Percentiles rank a stretch among this genome's conserved stretches.
phyloP scores from a whole-genome alignment of 2,329 filamentous ascomycete genomes.

The Stachybotrys chlorohalonatus region DNA sequence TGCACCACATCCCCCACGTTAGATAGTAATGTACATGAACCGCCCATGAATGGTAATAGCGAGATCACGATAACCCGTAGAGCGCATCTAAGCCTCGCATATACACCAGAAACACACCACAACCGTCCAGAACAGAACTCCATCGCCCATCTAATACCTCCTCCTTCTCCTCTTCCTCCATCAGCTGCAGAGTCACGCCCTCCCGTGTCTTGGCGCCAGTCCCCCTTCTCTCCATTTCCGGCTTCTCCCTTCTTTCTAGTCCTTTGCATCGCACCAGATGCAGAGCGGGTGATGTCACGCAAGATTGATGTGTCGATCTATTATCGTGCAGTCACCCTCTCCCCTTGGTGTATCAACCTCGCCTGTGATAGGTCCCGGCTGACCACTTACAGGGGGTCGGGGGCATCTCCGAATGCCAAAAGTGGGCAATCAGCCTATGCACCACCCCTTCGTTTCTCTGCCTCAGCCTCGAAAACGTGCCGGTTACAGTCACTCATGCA shows the following conservation, averaged over 20 bases:
- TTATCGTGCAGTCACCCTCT: no score
- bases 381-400: no score
- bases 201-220: neutral
- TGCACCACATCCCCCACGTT: constrained; percentile 14
- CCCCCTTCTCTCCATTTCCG: neutral
- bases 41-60: constrained; percentile 8
- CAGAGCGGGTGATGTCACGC: neutral
- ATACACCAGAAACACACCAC: neutral
- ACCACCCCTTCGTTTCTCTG: no score
- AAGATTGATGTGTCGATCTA: neutral
- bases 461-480: neutral
- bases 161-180: neutral
- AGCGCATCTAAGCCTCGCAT: neutral
- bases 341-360: no score
- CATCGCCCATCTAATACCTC: neutral
- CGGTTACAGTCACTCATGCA: neutral
- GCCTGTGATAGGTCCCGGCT: no score
- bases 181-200: neutral
- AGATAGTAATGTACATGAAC: constrained; percentile 10
- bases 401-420: neutral
- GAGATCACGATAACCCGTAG: neutral
- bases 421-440: neutral
- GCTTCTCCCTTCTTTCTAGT: neutral
- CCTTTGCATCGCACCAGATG: neutral
- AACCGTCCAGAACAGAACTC: neutral